These are phyloP conservation scores for Beauveria scarabaeidicola DNA, from an alignment of 2,329 filamentous ascomycete species.

Conservation along the genomic window DNA sequence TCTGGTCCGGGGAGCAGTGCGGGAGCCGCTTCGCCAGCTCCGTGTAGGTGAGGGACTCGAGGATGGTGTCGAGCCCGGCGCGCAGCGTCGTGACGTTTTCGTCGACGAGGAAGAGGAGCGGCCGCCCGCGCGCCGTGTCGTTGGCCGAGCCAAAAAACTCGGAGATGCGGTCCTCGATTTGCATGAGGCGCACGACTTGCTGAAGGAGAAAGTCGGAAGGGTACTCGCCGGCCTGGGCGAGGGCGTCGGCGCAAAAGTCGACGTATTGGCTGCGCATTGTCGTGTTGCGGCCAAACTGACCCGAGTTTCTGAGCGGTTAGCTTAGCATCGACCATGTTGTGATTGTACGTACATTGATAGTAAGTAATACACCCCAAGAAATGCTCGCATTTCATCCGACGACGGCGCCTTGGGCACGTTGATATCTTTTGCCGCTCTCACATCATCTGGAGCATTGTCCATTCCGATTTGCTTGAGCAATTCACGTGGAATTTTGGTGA, in stretches of 20 bases:
- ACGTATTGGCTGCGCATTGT: slow-evolving; percentile 25
- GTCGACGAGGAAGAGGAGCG: slow-evolving; percentile 26
- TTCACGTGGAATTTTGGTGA: slow-evolving; percentile 18
- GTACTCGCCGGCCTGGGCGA: slow-evolving; percentile 19
- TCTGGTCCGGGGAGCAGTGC: slow-evolving; percentile 6
- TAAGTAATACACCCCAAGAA: slow-evolving; percentile 32
- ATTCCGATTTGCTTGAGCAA: slow-evolving; percentile 11
- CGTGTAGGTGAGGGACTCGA: slow-evolving; percentile 21
- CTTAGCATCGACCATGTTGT: background rate
- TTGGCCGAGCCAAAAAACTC: slow-evolving; percentile 24
- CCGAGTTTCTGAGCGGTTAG: slow-evolving; percentile 23
- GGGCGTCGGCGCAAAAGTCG: slow-evolving; percentile 24
- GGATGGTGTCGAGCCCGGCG: slow-evolving; percentile 24
- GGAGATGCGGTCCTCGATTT: slow-evolving; percentile 27
- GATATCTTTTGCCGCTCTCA: slow-evolving; percentile 14
- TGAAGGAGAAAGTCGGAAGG: slow-evolving; percentile 25
- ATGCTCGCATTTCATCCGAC: slow-evolving; percentile 29
- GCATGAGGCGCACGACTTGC: slow-evolving; percentile 27
- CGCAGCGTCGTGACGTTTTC: slow-evolving; percentile 25
- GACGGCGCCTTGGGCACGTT: slow-evolving; percentile 18
- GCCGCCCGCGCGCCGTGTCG: slow-evolving; percentile 19
- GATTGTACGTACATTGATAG: slow-evolving; percentile 27
- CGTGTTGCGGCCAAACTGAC: slow-evolving; percentile 28
- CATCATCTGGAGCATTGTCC: slow-evolving; percentile 9
- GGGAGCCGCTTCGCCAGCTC: slow-evolving; percentile 14